These are phyloP conservation scores for Pleurozium schreberi DNA, from an alignment of 225 moss, liverwort and hornwort genomes.

Conservation along the genomic window DNA sequence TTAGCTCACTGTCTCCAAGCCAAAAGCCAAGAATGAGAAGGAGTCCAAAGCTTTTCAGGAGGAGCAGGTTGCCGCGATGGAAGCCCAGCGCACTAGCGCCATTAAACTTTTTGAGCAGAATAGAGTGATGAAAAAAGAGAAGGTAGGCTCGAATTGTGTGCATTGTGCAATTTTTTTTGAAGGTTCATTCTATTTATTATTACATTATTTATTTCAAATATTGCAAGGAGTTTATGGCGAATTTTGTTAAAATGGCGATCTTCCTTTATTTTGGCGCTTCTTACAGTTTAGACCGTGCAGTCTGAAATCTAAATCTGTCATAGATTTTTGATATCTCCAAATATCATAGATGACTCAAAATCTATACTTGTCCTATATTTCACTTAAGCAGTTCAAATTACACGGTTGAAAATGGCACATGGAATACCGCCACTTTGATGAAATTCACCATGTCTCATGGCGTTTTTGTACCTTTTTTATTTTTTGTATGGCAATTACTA, in stretches of 20 bases:
- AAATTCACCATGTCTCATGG: too few species aligned
- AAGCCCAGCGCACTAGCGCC: conserved; percentile 62
- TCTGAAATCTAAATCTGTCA: too few species aligned
- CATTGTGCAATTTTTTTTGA: not conserved
- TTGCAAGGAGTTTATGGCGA: not conserved
- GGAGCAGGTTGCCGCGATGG: conserved; percentile 67
- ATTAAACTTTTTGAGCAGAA: conserved; percentile 59
- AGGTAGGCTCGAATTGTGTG: conserved; percentile 18
- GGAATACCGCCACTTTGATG: too few species aligned
- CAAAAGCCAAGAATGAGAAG: conserved; percentile 34
- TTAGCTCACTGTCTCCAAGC: conserved; percentile 31
- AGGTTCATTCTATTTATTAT: not conserved
- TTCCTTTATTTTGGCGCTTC: too few species aligned
- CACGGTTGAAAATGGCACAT: too few species aligned
- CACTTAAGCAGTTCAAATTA: too few species aligned
- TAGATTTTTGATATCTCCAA: too few species aligned
- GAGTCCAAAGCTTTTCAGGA: conserved; percentile 60
- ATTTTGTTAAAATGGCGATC: too few species aligned
- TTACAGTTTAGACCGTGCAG: too few species aligned
- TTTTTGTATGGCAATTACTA: not conserved
- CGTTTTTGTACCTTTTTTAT: not conserved
- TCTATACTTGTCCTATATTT: too few species aligned
- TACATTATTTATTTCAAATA: not conserved
- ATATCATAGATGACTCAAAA: too few species aligned
- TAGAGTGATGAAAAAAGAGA: conserved; percentile 56